Evolutionary conservation across 2,329 filamentous ascomycete genomes (phyloP), one percentile per base, ranked within the genome.

Genomic region (Botryosphaeria dothidea): DNA sequence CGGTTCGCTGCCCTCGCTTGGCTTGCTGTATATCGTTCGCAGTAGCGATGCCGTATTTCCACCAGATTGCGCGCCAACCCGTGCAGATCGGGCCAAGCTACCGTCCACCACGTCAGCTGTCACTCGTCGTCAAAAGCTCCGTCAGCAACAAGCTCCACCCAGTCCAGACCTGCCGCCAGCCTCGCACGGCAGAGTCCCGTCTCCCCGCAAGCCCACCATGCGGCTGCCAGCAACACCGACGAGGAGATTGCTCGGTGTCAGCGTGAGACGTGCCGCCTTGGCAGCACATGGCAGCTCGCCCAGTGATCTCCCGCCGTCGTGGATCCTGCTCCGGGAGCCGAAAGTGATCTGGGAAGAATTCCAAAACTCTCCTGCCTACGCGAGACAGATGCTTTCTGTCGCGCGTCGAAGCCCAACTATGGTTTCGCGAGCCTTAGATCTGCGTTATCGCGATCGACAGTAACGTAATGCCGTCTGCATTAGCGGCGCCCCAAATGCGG

Each of bases 181-280:
- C 13, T 17, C 0, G n/a, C 43, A 1, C 19, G n/a, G 9, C 43
- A 25, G 38, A 34, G 27, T 34, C 6, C 56, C 38, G 56, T 25
- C 56, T 46, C 41, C 56, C 56, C 56, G 56, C 56, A 60, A n/a
- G 27, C 34, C 17, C 17, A 19, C 38, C n/a, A 60, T 58, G 54
- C 36, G 54, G 54, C 54, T 58, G 36, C 25, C 34, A 9, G 19
- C 41, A 34, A 36, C 56, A n/a, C n/a, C n/a, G n/a, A n/a, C n/a
- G n/a, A n/a, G n/a, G 56, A 60, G 29, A 60, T 60, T 60, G 56
- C 56, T 43, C 41, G 23, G 56, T 60, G 9, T 60, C 56, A 60
- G 41, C 56, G 34, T 60, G 56, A 60, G 56, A 60, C 56, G 56
- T 21, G 27, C 41, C 5, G 19, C 6, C 56, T 60, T 60, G 56